Conservation (phyloP, 352 stramenopile genomes). For the Halophytophthora batemanensis region DNA sequence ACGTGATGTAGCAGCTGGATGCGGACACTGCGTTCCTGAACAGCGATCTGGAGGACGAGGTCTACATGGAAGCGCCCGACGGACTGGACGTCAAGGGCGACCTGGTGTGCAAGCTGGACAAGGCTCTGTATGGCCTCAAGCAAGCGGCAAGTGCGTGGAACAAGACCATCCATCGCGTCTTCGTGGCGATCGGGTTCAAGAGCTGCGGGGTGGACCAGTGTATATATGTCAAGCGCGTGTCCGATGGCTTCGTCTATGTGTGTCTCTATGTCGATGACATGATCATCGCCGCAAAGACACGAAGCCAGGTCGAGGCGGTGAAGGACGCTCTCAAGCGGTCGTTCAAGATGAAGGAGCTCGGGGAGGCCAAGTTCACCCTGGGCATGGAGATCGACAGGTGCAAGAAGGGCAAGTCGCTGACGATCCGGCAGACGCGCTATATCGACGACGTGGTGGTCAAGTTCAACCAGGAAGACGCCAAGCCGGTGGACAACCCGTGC, state of each 20-base stretch:
- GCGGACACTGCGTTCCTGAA: slow-evolving; percentile 34
- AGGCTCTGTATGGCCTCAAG: slow-evolving; percentile 20
- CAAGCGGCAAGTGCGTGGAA: slow-evolving; percentile 21
- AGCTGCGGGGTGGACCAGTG: slow-evolving; percentile 15
- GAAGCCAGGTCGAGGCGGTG: slow-evolving; percentile 3
- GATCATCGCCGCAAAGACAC: slow-evolving; percentile 15
- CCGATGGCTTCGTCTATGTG: slow-evolving; percentile 7
- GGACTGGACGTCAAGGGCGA: no score
- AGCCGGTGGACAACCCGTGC: no score
- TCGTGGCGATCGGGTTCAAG: slow-evolving; percentile 12
- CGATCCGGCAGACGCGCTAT: slow-evolving; percentile 8
- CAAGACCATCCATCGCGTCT: slow-evolving; percentile 15
- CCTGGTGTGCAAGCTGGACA: slow-evolving; percentile 10
- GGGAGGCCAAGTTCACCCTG: slow-evolving; percentile 6
- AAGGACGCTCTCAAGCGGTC: slow-evolving; percentile 5
- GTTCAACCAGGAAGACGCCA: no score
- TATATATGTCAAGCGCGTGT: slow-evolving; percentile 14
- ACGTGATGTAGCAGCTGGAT: slow-evolving; percentile 30
- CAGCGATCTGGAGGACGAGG: slow-evolving; percentile 5
- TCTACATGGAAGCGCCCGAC: slow-evolving; percentile 15
- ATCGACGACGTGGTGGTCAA: slow-evolving; percentile 9
- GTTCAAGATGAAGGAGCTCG: slow-evolving; percentile 17
- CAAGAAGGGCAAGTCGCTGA: not conserved
- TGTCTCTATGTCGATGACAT: slow-evolving; percentile 17
- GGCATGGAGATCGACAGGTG: slow-evolving; percentile 17